Base-by-base conservation (phyloP, 345 rosid genomes). In the Triadica sebifera region DNA sequence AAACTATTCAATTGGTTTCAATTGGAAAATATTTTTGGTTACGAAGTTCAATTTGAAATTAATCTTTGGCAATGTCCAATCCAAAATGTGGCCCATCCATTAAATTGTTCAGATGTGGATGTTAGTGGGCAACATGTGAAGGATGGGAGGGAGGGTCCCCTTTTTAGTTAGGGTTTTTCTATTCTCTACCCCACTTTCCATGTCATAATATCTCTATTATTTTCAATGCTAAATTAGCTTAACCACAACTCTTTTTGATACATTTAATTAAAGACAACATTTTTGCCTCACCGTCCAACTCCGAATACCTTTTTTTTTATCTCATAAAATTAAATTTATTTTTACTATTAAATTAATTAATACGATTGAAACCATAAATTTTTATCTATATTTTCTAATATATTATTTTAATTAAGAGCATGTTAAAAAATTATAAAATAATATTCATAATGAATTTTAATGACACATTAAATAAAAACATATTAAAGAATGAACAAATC, bases 71-170 rank as follows among this genome's bases (percentile, higher is more conserved):
- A 52, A 69, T 71, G 85, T 86, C 87, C 81, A 84, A 80, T 82
- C 86, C 49, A 61, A 46, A 46, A 20, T 29, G 68, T 69, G 87
- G 82, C 83, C 84, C 83, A 25, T 79, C 83, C 81, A 85, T 72
- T 84, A 63, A 87, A 80, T 84, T 77, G 77, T 65, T 70, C 15
- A 51, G 87, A 82, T 75, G 83, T 80, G 65, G 83, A 81, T 81
- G 82, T 77, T 80, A 83, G 82, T 85, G 90, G 86, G 84, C 82
- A 75, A 51, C 90, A 87, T 82, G 90, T 84, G 90, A 77, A 22
- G 81, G 29, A 71, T 75, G 77, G 77, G 76, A 78, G 63, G 12
- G 69, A 71, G 80, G 88, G 86, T 62, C 87, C 87, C 80, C 78
- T 19, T 38, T 9, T 1, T 24, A 7, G n/a, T 52, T 57, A 3